Base-by-base conservation (phyloP, 257 asterid genomes). In the Solanum paucissectum region DNA sequence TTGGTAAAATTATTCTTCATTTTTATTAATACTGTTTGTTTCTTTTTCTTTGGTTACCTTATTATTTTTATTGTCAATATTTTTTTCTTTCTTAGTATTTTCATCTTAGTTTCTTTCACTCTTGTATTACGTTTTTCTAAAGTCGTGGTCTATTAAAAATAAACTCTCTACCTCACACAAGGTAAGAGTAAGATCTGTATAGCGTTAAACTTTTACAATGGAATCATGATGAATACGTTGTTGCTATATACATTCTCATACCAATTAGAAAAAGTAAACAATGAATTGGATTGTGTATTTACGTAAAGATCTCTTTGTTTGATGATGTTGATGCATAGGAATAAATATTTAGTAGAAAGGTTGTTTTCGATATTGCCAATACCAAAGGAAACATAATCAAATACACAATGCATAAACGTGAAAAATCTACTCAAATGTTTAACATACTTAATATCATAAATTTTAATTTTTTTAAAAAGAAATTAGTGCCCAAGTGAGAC, bases 381-480 rank as follows among this genome's bases (percentile, higher is more conserved):
- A 20, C 0, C 66, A 21, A 64, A 64, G 9, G 18, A 12, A 25
- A 25, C 4, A 64, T 25, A 64, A 25, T 64, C 73, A 64, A 64
- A 68, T 20, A 20, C 64, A 55, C 18, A 27, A 3, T 12, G 0
- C 18, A 68, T n/a, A 27, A 68, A 68, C 21, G 14, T 27, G 11
- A 27, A 68, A 12, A 68, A 11, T 27, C 20, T 66, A 55, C n/a
- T 55, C 64, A 71, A 7, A 33, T 72, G 4, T 33, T 72, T 2
- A 10, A 16, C 4, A 72, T 33, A 72, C 5, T 9, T 33, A 18
- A 72, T 72, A 18, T 9, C 7, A 4, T 0, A 18, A 33, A 0
- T 6, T 52, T 49, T 16, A 5, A 0, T 2, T 12, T 14, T 14
- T 27, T 1, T 0, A 5, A 66, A 12, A 12, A 27, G 2, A 68